Conservation (phyloP, 2,329 filamentous ascomycete species). For the Botrytis aclada region DNA sequence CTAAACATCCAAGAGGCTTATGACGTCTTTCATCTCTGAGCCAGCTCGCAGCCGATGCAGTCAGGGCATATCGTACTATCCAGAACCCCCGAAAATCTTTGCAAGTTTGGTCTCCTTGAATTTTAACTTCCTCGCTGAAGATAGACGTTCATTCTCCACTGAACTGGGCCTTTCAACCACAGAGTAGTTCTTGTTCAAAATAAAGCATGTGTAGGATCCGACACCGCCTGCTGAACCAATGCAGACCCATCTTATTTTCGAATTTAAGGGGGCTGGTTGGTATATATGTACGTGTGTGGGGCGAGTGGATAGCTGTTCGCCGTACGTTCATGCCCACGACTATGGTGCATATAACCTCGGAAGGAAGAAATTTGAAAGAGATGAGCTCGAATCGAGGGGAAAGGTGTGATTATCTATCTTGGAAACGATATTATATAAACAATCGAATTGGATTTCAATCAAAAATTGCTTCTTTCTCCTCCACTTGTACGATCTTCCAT, state of each 20-base stretch:
- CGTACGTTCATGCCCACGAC: conserved; percentile 16
- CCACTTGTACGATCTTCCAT: background rate
- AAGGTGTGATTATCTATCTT: background rate
- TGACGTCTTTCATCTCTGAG: background rate
- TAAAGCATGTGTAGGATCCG: background rate
- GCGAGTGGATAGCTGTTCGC: conserved; percentile 3
- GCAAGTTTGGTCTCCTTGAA: background rate
- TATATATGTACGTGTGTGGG: conserved; percentile 4
- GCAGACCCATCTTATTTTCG: conserved; percentile 2
- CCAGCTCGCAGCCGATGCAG: background rate
- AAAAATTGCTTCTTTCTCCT: background rate
- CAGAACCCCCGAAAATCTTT: background rate
- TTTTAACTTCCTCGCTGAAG: background rate
- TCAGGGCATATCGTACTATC: background rate
- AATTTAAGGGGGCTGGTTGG: conserved; percentile 13
- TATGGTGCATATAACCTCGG: conserved; percentile 18
- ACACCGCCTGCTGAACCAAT: background rate
- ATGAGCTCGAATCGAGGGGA: background rate
- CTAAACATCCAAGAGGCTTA: background rate
- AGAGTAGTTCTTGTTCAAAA: background rate
- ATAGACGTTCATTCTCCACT: background rate
- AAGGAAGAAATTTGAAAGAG: background rate
- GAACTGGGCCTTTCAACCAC: background rate
- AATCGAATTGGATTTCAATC: background rate
- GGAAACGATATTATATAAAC: background rate